A percentile compares a stretch with the other conserved stretches of the same genome.
phyloP scores from a whole-genome alignment of 208 protist genomes.

The Trichomonas tenax region DNA sequence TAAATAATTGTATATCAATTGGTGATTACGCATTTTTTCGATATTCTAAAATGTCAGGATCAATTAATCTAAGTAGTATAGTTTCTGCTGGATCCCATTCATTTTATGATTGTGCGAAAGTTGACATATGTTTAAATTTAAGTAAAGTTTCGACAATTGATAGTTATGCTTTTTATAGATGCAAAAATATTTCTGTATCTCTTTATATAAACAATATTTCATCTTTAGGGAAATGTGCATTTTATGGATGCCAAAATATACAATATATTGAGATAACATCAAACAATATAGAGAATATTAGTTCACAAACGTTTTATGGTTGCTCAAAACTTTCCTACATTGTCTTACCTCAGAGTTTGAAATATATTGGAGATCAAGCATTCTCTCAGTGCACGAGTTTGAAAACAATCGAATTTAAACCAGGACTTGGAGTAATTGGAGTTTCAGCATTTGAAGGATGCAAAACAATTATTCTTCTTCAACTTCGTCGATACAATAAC shows the following conservation, averaged over 20 bases:
- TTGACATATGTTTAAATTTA: not conserved
- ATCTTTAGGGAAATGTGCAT: not conserved
- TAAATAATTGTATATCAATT: no score
- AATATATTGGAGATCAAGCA: no score
- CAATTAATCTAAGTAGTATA: not conserved
- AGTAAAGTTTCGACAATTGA: not conserved
- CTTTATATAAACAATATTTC: not conserved
- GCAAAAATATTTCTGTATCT: not conserved
- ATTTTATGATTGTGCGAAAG: not conserved
- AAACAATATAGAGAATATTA: not conserved
- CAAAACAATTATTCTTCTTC: no score
- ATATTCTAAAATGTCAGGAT: no score
- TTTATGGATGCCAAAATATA: not conserved
- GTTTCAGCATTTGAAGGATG: no score
- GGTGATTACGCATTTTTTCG: no score
- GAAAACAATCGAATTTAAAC: no score
- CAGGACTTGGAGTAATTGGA: no score
- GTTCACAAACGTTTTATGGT: not conserved
- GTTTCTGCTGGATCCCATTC: not conserved
- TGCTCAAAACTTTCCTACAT: no score
- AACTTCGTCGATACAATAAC: no score
- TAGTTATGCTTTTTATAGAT: not conserved
- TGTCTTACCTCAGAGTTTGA: no score
- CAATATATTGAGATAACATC: not conserved
- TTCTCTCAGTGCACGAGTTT: no score